Base-by-base conservation (phyloP, 805 yeast genomes). In the Grigorovia humatica region DNA sequence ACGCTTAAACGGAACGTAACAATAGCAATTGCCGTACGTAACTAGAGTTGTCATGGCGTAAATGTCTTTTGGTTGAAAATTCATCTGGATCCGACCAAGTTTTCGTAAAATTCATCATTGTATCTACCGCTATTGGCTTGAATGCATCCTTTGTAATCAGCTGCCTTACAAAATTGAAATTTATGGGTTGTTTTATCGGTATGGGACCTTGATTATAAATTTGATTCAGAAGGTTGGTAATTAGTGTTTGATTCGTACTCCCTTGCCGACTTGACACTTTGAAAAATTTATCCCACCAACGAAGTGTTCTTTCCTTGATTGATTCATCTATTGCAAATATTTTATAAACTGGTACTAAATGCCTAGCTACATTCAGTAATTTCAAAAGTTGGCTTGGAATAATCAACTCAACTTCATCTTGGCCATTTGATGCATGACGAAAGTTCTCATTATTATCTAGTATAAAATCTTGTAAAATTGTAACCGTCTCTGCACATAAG, bases 341-440 rank as follows among this genome's bases (percentile, higher is more conserved):
- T 32, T 57, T 55, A 49, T 63, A 60, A 43, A 60, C 63, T 6
- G 68, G 68, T 9, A 62, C 57, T 46, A 56, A 52, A 4, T 45
- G 46, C 43, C 57, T 54, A 40, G 65, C 51, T 20, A 59, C 48
- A n/a, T 54, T 55, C 35, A 66, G 58, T 18, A 66, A 50, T 46
- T 62, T 62, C 15, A 64, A 54, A 18, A 64, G 52, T 46, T 65
- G 55, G 19, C 66, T 59, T 9, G 70, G 68, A 11, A 65, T 57
- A 50, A 54, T 55, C 4, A 55, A 23, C 15, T 55, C 60, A n/a
- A 38, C 3, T 38, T 38, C 42, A 38, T 13, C 17, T 38, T 38
- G 12, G 13, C 17, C 17, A 13, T 13, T 35, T 8, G 13, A 11
- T 35, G n/a, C 15, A 38, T 38, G 9, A 38, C 12, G 9, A 15